Evolutionary conservation across 352 stramenopile genomes (phyloP).

Genomic region (Phytophthora rubi): DNA sequence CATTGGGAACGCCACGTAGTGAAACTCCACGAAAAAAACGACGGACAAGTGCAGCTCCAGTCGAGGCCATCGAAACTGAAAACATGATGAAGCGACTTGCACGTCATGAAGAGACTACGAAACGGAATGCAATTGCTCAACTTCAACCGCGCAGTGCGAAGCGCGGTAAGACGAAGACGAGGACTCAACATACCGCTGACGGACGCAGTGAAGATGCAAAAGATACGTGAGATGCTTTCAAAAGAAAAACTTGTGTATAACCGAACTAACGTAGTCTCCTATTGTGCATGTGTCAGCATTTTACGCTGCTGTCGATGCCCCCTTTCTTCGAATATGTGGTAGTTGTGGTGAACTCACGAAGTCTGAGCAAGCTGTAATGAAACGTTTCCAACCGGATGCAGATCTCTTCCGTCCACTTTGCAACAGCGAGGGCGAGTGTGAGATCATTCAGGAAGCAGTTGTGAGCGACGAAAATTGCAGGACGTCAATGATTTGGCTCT

Average conservation of each 20-base stretch:
- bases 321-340: constrained; percentile 10
- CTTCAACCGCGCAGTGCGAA: neutral
- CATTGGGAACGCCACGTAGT: neutral
- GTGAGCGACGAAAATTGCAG: neutral
- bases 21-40: neutral
- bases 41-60: neutral
- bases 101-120: neutral
- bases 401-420: constrained; percentile 3
- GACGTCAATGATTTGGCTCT: neutral
- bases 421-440: neutral
- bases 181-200: neutral
- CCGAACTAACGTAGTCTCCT: neutral
- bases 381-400: neutral
- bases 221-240: neutral
- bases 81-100: neutral
- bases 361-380: neutral
- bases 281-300: neutral
- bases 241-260: neutral
- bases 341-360: constrained; percentile 12
- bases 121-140: neutral
- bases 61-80: neutral
- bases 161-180: neutral
- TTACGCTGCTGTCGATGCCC: constrained; percentile 6
- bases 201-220: neutral
- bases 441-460: constrained; percentile 4